Evolutionary conservation across 2,329 filamentous ascomycete genomes (phyloP).

Genomic region (Metarhizium brunneum): DNA sequence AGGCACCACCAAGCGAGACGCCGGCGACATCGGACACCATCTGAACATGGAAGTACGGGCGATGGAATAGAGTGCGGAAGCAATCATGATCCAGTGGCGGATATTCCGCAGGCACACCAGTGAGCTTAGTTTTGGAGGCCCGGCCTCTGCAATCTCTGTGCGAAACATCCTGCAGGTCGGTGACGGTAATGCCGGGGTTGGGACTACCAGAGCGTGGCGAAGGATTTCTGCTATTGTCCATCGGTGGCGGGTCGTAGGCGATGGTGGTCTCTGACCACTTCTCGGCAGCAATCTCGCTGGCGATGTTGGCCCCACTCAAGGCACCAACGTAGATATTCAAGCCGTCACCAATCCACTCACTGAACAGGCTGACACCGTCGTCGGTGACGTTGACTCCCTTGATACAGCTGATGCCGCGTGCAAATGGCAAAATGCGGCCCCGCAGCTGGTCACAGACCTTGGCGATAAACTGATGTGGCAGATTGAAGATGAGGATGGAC

Average conservation of each 20-base stretch:
- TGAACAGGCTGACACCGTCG: constrained; percentile 80
- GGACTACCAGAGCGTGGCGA: constrained; percentile 39
- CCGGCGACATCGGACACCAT: constrained; percentile 94
- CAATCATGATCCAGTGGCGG: constrained; percentile 78
- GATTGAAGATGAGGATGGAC: constrained; percentile 89
- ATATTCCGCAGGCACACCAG: constrained; percentile 70
- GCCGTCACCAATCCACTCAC: constrained; percentile 84
- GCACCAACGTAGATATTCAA: constrained; percentile 96
- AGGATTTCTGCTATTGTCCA: constrained; percentile 67
- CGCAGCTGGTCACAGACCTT: constrained; percentile 75
- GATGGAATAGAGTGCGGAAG: constrained; percentile 81
- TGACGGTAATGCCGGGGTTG: constrained; percentile 40
- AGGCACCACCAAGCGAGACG: constrained; percentile 83
- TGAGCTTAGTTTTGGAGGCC: constrained; percentile 59
- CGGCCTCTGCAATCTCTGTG: constrained; percentile 63
- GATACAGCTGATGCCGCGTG: constrained; percentile 92
- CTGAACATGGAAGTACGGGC: constrained; percentile 94
- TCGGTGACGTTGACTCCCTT: constrained; percentile 94
- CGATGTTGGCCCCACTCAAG: constrained; percentile 92
- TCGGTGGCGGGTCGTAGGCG: constrained; percentile 83
- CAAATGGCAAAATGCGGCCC: constrained; percentile 84
- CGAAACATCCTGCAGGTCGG: constrained; percentile 46
- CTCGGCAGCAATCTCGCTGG: constrained; percentile 85
- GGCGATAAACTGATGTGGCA: constrained; percentile 91
- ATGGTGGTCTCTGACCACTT: constrained; percentile 97